Evolutionary conservation across 129 eudicot species (phyloP).

Genomic region (Deinandra increscens): DNA sequence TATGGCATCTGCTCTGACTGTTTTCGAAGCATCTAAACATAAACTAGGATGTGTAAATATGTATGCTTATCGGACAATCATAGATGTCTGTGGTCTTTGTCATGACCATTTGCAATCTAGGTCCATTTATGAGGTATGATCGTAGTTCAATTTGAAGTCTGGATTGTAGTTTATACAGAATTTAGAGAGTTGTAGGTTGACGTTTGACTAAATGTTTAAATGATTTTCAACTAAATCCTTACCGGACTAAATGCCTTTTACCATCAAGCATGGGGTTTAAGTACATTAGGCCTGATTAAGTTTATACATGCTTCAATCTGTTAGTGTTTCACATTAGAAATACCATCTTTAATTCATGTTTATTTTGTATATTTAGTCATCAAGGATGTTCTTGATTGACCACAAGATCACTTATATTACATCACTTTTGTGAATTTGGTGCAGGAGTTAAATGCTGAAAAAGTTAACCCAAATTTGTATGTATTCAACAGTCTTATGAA

Average conservation of each 20-base stretch:
- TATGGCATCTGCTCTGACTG: conserved; percentile 63
- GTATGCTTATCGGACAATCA: conserved; percentile 81
- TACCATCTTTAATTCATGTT: conserved; percentile 12
- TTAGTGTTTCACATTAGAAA: conserved; percentile 4
- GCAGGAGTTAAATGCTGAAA: conserved; percentile 68
- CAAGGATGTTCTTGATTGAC: conserved; percentile 16
- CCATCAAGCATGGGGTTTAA: conserved; percentile 18
- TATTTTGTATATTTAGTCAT: conserved; percentile 4
- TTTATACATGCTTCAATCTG: not conserved
- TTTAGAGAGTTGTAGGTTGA: not conserved
- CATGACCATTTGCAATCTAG: conserved; percentile 72
- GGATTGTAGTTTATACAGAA: conserved; percentile 1
- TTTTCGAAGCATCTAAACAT: conserved; percentile 76
- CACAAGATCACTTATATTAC: conserved; percentile 13
- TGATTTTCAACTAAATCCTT: not conserved
- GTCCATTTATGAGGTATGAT: conserved; percentile 80
- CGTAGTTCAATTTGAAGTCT: not conserved
- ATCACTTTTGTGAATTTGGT: conserved; percentile 22
- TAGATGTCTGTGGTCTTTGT: conserved; percentile 97
- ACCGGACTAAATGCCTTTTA: not conserved
- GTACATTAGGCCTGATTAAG: conserved; percentile 14
- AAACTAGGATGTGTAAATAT: conserved; percentile 58
- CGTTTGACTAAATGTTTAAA: not conserved
- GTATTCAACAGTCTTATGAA: conserved; percentile 97
- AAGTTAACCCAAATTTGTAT: conserved; percentile 69